Evolutionary conservation across 2,329 filamentous ascomycete species (phyloP), one percentile per base, ranked within the genome.

Genomic region (Malbranchea cinnamomea): DNA sequence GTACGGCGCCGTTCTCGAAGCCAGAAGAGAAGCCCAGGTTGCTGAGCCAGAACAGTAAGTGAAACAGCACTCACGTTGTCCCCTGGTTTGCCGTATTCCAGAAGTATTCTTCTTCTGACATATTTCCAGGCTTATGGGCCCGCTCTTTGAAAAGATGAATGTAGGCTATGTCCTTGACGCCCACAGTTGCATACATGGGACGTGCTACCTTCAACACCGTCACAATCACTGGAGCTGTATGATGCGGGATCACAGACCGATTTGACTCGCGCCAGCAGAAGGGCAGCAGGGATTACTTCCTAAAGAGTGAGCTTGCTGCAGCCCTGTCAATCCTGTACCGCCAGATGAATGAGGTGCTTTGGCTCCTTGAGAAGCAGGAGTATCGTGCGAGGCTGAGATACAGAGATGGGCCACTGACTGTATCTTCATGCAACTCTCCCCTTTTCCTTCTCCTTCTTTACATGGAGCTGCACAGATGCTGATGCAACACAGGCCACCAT

Each of bases 301-400:
- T 37, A 12, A 37, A 12, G 27, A 30, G 26, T 27, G 37, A 39
- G 25, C 7, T 35, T 11, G 23, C 33, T 13, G 35, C 34, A 23
- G 32, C 19, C 25, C 31, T 30, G 9, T 32, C 34, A 3, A 31
- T 37, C 26, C 33, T 39, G 12, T 39, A 8, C 23, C 30, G 26
- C 11, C 37, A 39, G 32, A 35, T 39, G 37, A 24, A 39, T 14
- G 32, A 35, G 24, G 29, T 33, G 30, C 23, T 30, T 19, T 37
- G 32, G 32, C 24, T 31, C 20, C 13, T 28, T 35, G 25, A 33
- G 2, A 23, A 26, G 10, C 15, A 35, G 11, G 8, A 13, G 10
- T 35, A 37, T 31, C 13, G n/a, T 6, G 12, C 32, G n/a, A 35
- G 29, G 19, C 24, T 13, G 5, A 29, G 24, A 33, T 39, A 39